phyloP scores from a whole-genome alignment of 2,329 filamentous ascomycete genomes.

The Zarea fungicola region DNA sequence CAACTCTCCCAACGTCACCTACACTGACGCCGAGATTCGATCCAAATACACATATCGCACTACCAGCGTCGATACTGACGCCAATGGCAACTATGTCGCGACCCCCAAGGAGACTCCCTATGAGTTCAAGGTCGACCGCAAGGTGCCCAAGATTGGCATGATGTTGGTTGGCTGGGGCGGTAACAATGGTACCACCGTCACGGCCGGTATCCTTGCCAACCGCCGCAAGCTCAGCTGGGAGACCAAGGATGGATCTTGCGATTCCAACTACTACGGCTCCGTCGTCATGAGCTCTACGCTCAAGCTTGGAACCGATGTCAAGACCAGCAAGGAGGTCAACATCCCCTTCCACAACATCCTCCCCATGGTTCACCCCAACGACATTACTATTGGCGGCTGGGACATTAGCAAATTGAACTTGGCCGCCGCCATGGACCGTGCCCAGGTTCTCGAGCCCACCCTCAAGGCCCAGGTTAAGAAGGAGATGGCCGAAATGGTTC shows the following conservation, averaged over 20 bases:
- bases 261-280: slow-evolving; percentile 97
- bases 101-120: slow-evolving; percentile 85
- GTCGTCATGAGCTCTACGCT: slow-evolving; percentile 95
- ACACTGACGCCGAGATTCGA: slow-evolving; percentile 81
- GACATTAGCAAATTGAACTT: slow-evolving; percentile 92
- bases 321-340: slow-evolving; percentile 85
- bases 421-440: slow-evolving; percentile 89
- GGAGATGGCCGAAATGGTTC: slow-evolving; percentile 85
- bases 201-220: slow-evolving; percentile 95
- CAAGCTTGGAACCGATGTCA: slow-evolving; percentile 85
- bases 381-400: slow-evolving; percentile 93
- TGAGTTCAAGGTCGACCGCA: slow-evolving; percentile 95
- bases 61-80: slow-evolving; percentile 69
- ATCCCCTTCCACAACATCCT: slow-evolving; percentile 92
- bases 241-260: slow-evolving; percentile 79
- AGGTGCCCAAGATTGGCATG: slow-evolving; percentile 86
- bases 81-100: slow-evolving; percentile 73
- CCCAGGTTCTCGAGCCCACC: slow-evolving; percentile 89
- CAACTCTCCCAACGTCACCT: slow-evolving; percentile 85
- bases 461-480: slow-evolving; percentile 86
- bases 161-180: slow-evolving; percentile 98
- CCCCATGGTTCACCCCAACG: slow-evolving; percentile 96
- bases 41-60: slow-evolving; percentile 97
- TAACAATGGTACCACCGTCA: slow-evolving; percentile 97
- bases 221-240: slow-evolving; percentile 83